phyloP scores from a whole-genome alignment of 2,329 filamentous ascomycete species.

The Dactylonectria estremocensis region DNA sequence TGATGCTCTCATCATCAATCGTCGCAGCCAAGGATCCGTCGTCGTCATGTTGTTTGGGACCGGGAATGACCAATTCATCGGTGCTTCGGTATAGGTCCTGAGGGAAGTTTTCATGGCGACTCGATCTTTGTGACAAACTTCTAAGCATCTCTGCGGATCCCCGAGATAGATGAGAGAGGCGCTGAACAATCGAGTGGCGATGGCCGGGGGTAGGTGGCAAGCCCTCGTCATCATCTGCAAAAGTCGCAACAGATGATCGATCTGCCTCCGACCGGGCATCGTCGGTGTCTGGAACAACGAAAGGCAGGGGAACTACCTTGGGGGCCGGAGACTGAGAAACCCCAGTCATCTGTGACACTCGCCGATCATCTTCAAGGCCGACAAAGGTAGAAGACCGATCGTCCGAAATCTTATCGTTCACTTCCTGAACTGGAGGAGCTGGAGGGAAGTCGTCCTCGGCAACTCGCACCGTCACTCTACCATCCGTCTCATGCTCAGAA shows the following conservation, averaged over 20 bases:
- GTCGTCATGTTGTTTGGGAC: conserved; percentile 55
- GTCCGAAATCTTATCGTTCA: conserved; percentile 48
- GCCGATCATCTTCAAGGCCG: conserved; percentile 35
- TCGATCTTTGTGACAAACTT: conserved; percentile 58
- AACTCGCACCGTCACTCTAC: conserved; percentile 68
- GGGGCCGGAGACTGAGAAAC: conserved; percentile 56
- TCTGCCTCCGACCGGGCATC: conserved; percentile 61
- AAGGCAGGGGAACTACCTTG: conserved; percentile 76
- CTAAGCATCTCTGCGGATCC: conserved; percentile 63
- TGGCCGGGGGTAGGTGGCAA: conserved; percentile 42
- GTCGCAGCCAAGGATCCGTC: conserved; percentile 71
- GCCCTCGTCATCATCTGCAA: conserved; percentile 73
- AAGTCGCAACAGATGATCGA: conserved; percentile 78
- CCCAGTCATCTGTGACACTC: conserved; percentile 41
- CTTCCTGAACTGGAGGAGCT: conserved; percentile 40
- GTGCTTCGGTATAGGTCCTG: conserved; percentile 56
- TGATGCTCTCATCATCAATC: conserved; percentile 67
- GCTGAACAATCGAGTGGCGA: conserved; percentile 61
- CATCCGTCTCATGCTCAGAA: conserved; percentile 58
- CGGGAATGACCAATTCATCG: conserved; percentile 62
- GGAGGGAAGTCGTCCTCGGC: conserved; percentile 63
- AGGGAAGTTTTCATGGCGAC: conserved; percentile 33
- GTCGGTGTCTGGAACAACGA: conserved; percentile 68
- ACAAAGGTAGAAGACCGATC: conserved; percentile 33
- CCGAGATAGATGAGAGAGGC: conserved; percentile 66